phyloP scores from a whole-genome alignment of 768 basidiomycete genomes.

The Tylopilus cervinicoccineus region DNA sequence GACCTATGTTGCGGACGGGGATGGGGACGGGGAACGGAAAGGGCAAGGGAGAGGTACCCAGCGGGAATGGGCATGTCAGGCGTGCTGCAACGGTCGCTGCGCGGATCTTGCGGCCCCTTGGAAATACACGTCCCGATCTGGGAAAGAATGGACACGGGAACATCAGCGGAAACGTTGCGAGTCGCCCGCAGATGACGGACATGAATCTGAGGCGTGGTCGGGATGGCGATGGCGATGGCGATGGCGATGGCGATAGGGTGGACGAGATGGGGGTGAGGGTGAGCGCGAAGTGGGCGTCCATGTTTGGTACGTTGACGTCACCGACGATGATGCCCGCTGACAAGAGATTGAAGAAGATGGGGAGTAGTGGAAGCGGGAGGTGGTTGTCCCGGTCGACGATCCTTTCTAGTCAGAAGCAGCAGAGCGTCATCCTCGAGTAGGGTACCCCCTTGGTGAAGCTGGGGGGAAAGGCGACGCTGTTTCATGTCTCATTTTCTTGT shows the following conservation, averaged over 20 bases:
- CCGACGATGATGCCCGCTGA: conserved; percentile 4
- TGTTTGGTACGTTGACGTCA: conserved; percentile 11
- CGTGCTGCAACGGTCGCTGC: conserved; percentile 18
- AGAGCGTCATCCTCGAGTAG: conserved; percentile 8
- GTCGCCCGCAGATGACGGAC: neutral
- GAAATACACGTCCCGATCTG: neutral
- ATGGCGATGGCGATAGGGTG: neutral
- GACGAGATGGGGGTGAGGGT: conserved; percentile 14
- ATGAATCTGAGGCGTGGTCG: too few species aligned
- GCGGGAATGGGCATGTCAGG: neutral
- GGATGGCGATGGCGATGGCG: too few species aligned
- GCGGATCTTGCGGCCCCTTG: conserved; percentile 16
- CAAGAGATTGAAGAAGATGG: neutral
- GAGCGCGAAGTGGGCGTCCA: conserved; percentile 24
- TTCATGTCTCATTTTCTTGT: neutral
- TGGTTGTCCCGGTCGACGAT: conserved; percentile 2
- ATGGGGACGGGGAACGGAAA: neutral
- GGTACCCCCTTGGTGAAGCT: neutral
- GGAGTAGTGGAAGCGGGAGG: conserved; percentile 5
- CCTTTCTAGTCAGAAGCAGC: conserved; percentile 2
- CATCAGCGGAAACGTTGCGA: neutral
- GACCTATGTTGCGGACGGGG: neutral
- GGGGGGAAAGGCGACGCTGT: neutral
- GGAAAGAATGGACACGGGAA: neutral
- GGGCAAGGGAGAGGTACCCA: neutral